These are phyloP conservation scores for Fragilariopsis cylindrus DNA, from an alignment of 108 stramenopile species.

Conservation along the genomic window DNA sequence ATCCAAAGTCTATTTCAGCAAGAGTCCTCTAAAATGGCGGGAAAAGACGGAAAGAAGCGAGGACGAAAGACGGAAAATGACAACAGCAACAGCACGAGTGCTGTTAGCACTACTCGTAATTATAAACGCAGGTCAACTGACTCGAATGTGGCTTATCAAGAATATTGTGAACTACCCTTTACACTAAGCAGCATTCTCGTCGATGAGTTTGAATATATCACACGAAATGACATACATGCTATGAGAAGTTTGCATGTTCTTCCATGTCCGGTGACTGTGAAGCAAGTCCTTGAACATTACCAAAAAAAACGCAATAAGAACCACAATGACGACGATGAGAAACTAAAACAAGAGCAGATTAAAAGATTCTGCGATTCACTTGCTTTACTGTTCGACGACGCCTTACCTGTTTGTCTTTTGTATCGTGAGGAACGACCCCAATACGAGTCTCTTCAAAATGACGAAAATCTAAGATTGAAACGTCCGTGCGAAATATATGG, in stretches of 20 bases:
- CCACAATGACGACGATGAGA: conserved; percentile 18
- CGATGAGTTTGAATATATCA: conserved; percentile 67
- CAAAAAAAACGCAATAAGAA: conserved; percentile 37
- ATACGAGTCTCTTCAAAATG: conserved; percentile 40
- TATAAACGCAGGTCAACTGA: not conserved
- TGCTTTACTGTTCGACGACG: conserved; percentile 58
- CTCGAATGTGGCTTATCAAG: conserved; percentile 22
- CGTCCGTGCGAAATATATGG: conserved; percentile 59
- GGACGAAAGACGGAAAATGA: conserved; percentile 4
- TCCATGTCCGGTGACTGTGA: conserved; percentile 58
- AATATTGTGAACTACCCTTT: conserved; percentile 61
- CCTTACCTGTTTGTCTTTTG: conserved; percentile 62
- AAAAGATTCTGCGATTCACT: conserved; percentile 58
- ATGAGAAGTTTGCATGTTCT: conserved; percentile 51
- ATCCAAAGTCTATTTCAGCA: not conserved
- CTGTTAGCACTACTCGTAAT: conserved; percentile 1
- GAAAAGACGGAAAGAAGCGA: conserved; percentile 16
- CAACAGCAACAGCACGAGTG: not conserved
- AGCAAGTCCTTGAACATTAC: conserved; percentile 57
- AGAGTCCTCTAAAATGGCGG: not conserved
- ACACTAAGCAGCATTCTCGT: conserved; percentile 66
- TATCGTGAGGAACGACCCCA: conserved; percentile 75
- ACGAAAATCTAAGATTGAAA: conserved; percentile 9
- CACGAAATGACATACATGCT: conserved; percentile 46
- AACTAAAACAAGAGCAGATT: conserved; percentile 23